Evolutionary conservation across 768 basidiomycete genomes (phyloP).

Genomic region (Termitomyces sp.): DNA sequence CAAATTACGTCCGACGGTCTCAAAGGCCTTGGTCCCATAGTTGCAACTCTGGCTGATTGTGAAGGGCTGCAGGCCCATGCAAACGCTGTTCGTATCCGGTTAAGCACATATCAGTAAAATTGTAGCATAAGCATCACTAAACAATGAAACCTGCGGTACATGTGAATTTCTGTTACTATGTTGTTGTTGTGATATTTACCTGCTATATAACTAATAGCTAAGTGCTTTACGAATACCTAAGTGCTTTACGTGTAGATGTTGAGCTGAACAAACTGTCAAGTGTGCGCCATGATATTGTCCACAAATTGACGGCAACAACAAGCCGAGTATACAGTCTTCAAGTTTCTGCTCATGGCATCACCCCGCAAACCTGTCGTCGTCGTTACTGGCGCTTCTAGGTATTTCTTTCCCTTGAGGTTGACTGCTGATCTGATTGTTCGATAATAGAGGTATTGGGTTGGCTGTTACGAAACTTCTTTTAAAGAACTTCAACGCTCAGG

Average conservation of each 20-base stretch:
- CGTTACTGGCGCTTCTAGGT: constrained; percentile 88
- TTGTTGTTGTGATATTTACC: too few species aligned
- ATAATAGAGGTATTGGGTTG: constrained; percentile 69
- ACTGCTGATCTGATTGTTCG: constrained; percentile 3
- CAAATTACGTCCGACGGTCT: constrained; percentile 83
- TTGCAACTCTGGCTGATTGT: constrained; percentile 87
- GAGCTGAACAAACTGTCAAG: too few species aligned
- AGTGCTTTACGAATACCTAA: too few species aligned
- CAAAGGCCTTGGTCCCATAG: constrained; percentile 76
- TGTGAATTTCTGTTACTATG: background rate
- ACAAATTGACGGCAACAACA: background rate
- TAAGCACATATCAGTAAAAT: constrained; percentile 27
- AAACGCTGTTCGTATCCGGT: constrained; percentile 88
- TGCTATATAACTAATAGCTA: too few species aligned
- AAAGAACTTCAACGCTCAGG: constrained; percentile 56
- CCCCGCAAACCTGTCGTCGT: constrained; percentile 56
- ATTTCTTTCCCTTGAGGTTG: background rate
- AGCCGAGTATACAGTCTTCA: too few species aligned
- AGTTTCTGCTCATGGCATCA: background rate
- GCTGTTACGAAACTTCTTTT: constrained; percentile 71
- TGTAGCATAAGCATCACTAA: background rate
- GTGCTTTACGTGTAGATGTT: too few species aligned
- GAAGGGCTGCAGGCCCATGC: constrained; percentile 95
- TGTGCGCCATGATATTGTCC: background rate
- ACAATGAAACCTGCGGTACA: background rate